Evolutionary conservation across 495 filamentous ascomycete genomes (phyloP), one percentile per base, ranked within the genome.

Genomic region (Lasiosphaeris hirsuta): DNA sequence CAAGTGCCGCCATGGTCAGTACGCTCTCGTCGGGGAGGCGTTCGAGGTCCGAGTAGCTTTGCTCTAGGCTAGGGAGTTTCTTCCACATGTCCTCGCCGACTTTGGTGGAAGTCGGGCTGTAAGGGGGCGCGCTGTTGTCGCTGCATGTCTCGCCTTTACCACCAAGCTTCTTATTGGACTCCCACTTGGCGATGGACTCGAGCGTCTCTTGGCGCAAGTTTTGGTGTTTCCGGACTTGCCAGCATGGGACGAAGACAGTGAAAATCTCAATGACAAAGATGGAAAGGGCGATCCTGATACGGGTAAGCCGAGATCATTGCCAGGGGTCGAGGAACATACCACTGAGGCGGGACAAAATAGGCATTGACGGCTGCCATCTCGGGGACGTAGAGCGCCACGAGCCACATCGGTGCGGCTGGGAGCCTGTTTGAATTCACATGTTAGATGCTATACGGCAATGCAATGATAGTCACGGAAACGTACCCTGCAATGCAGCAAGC

Each of bases 321-420:
- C 45, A 14, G 13, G 11, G 10, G 14, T 1, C 0, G 11, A n/a
- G 15, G 19, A 35, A 23, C 79, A 62, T 72, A 84, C 83, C 85
- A 88, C 59, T 73, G 70, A 11, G 70, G 70, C 7, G 70, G 68
- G 36, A 72, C 53, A 61, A 78, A 86, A 63, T 79, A 78, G 9
- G 65, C 54, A 61, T 84, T 85, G 35, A 88, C 69, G 0, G 71
- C 58, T n/a, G 65, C 74, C 68, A 88, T 83, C 0, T 52, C 74
- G 13, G 81, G 76, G 5, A 82, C 75, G 62, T 88, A 88, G 17
- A 85, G 69, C 10, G 75, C 77, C 59, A 82, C 73, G 18, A 89
- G 75, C 85, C 85, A 88, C 65, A 89, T 71, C 0, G 86, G 86
- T 6, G 85, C 82, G 10, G 84, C 86, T 37, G 77, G 85, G 10